Evolutionary conservation across 208 protist species (phyloP), one percentile per base, ranked within the genome.

Genomic region (Sergeia podlipaevii): DNA sequence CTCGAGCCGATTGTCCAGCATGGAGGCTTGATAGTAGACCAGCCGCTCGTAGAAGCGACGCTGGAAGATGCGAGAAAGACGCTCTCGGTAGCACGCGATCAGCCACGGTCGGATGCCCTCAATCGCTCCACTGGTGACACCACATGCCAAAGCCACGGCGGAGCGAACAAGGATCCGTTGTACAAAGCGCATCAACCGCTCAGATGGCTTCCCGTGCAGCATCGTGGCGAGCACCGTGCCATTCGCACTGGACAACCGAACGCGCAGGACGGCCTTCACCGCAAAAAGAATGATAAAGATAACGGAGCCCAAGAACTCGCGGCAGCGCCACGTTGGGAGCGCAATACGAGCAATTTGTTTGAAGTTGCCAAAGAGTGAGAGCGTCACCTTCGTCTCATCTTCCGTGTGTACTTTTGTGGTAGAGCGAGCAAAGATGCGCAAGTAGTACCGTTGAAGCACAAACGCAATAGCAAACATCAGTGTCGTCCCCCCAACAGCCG

Each of bases 251-350:
- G 77, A 87, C 11, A 77, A 46, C 44, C 59, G 70, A 39, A 90
- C 78, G 6, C 80, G 80, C 30, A 91, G 71, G 26, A 91, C 45
- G 1, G 87, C 81, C 57, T 88, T 91, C 17, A 90, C 59, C 17
- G 80, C 71, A 49, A 94, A 94, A 23, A 94, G 74, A 10, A 81
- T 42, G 38, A 94, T 81, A 54, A 94, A 94, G 28, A 89, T 56
- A 46, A 65, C 15, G 3, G 75, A 85, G 4, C 83, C 87, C 32
- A 55, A 4, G 27, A 68, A 60, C 62, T 94, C 83, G 33, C 81
- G 73, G 55, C 80, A 90, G 29, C 70, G 65, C 64, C 75, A 80
- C 24, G 87, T 83, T 18, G 83, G 87, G 8, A 94, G 60, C 3
- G 82, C 82, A 23, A 91, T 72, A 39, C 59, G 56, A 11, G 59